These are phyloP conservation scores for Pythium grandisporangium DNA, from an alignment of 352 stramenopile species.

Conservation along the genomic window DNA sequence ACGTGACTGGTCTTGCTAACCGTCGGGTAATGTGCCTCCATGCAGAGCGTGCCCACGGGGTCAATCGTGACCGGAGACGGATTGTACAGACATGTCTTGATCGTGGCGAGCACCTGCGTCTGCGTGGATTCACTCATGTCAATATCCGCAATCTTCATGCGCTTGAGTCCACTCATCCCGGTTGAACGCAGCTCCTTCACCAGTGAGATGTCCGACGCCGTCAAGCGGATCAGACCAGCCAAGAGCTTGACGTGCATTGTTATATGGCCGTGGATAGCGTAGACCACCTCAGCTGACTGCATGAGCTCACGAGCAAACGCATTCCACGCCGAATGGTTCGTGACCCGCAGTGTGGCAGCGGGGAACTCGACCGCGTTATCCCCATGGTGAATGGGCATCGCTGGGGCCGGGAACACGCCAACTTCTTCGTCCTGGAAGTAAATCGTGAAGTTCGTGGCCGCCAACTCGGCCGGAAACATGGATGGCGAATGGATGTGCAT, in stretches of 20 bases:
- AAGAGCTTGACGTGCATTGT: constrained; percentile 43
- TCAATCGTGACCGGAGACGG: constrained; percentile 63
- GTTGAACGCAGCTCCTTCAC: constrained; percentile 46
- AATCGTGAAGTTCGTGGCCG: constrained; percentile 38
- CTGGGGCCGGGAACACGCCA: constrained; percentile 31
- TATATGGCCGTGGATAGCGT: constrained; percentile 38
- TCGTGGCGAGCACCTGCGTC: constrained; percentile 42
- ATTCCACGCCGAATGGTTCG: constrained; percentile 47
- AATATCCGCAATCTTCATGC: constrained; percentile 52
- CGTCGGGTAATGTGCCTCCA: constrained; percentile 47
- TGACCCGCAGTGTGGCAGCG: constrained; percentile 42
- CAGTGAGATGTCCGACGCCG: constrained; percentile 29
- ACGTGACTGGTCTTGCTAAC: constrained; percentile 29
- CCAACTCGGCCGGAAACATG: constrained; percentile 36
- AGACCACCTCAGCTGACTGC: constrained; percentile 22
- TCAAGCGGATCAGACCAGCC: constrained; percentile 36
- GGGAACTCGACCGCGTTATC: constrained; percentile 34
- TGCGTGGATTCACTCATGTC: constrained; percentile 56
- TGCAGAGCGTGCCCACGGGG: constrained; percentile 54
- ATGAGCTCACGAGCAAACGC: constrained; percentile 66
- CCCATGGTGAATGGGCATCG: constrained; percentile 42
- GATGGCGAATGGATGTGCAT: constrained; percentile 40
- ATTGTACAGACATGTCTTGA: constrained; percentile 78
- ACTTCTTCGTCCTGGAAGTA: constrained; percentile 25
- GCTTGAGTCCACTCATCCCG: constrained; percentile 51